Percentiles rank a stretch among this genome's conserved stretches.
Conservation (phyloP, 352 stramenopile genomes). For the Globisporangium splendens region DNA sequence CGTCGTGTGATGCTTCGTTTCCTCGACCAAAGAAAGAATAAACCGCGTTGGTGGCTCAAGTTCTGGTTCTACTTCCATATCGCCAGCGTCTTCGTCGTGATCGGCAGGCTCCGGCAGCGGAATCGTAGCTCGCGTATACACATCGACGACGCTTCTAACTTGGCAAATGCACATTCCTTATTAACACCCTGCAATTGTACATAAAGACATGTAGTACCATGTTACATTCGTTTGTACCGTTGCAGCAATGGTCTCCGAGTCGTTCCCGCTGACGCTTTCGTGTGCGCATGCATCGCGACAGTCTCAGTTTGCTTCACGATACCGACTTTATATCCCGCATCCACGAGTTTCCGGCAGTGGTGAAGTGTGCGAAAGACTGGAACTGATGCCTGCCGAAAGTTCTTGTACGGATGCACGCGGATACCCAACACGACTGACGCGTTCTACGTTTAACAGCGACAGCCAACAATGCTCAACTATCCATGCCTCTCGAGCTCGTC, state of each 20-base stretch:
- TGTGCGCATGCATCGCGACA: constrained; percentile 14
- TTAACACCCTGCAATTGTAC: not conserved
- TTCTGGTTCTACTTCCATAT: not conserved
- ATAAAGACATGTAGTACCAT: not conserved
- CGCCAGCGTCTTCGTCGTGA: not conserved
- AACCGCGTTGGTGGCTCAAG: constrained; percentile 14
- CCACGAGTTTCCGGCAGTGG: constrained; percentile 41
- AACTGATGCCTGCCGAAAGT: constrained; percentile 50
- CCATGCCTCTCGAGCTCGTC: not conserved
- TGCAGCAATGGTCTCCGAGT: not conserved
- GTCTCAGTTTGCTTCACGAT: constrained; percentile 70
- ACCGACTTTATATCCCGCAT: constrained; percentile 51
- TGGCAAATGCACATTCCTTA: not conserved
- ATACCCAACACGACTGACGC: constrained; percentile 36
- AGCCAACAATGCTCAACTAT: no score
- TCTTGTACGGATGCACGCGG: constrained; percentile 24
- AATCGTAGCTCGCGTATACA: constrained; percentile 49
- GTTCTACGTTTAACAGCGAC: constrained; percentile 14
- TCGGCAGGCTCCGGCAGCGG: constrained; percentile 16
- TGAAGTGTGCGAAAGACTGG: constrained; percentile 36
- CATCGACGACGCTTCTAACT: constrained; percentile 32
- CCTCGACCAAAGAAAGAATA: constrained; percentile 38
- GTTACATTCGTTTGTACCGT: not conserved
- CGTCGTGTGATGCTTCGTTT: constrained; percentile 26
- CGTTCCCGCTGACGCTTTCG: not conserved